Evolutionary conservation across 2,329 filamentous ascomycete species (phyloP).

Genomic region (Fusarium liriodendri): DNA sequence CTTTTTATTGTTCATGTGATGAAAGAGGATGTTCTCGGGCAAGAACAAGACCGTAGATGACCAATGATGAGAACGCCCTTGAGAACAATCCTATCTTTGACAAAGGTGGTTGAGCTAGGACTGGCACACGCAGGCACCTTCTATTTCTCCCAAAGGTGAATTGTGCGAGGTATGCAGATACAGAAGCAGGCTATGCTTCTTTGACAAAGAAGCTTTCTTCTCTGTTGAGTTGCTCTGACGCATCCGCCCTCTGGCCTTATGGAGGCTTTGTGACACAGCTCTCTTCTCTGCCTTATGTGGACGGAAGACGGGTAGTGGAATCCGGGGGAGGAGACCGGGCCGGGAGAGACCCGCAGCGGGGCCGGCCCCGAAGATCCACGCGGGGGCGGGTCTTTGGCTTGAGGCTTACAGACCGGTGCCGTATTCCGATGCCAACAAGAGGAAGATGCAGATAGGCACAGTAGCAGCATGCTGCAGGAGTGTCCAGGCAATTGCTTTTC

Average conservation of each 20-base stretch:
- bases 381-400: not conserved
- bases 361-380: slow-evolving; percentile 7
- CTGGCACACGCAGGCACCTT: not conserved
- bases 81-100: not conserved
- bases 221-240: not conserved
- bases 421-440: slow-evolving; percentile 8
- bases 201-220: not conserved
- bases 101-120: not conserved
- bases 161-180: not conserved
- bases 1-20: not conserved
- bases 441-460: not conserved
- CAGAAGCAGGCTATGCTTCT: not conserved
- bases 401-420: slow-evolving; percentile 4
- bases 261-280: not conserved
- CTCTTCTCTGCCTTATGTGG: not conserved
- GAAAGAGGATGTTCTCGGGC: not conserved
- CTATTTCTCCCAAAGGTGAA: not conserved
- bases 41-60: not conserved
- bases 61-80: not conserved
- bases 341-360: slow-evolving; percentile 4
- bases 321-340: not conserved
- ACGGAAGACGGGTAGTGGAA: not conserved
- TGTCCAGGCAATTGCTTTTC: not conserved
- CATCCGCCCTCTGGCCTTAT: too few species aligned
- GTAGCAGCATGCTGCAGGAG: not conserved